A percentile compares a stretch with the other conserved stretches of the same genome.
Evolutionary conservation across 2,329 filamentous ascomycete genomes (phyloP).

Genomic region (Claviceps citrina): DNA sequence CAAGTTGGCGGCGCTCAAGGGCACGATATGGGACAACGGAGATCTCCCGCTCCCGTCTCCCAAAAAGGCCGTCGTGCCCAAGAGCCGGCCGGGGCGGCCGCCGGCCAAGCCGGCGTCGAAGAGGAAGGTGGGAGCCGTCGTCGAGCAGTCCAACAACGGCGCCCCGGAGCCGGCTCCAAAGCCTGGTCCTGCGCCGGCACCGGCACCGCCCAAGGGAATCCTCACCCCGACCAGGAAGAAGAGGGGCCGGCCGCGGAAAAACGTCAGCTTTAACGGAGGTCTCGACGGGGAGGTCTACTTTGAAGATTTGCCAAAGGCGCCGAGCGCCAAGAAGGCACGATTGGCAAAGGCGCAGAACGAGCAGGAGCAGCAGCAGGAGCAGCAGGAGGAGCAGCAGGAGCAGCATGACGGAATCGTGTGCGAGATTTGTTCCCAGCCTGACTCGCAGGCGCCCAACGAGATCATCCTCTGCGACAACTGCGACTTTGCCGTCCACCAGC

Average conservation of each 20-base stretch:
- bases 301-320: constrained; percentile 32
- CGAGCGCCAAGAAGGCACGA: constrained; percentile 14
- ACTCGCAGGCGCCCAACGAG: constrained; percentile 43
- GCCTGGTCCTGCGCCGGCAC: background rate
- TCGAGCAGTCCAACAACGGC: background rate
- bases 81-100: background rate
- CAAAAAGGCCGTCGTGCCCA: constrained; percentile 9
- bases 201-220: constrained; percentile 34
- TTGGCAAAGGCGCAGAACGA: constrained; percentile 14
- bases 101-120: background rate
- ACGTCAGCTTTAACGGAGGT: constrained; percentile 33
- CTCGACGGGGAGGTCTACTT: constrained; percentile 32
- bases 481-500: constrained; percentile 46
- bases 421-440: constrained; percentile 38
- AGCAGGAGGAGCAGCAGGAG: constrained; percentile 15
- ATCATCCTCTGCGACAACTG: constrained; percentile 51
- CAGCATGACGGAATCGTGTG: constrained; percentile 40
- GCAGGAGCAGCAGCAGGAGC: constrained; percentile 15
- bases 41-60: constrained; percentile 8
- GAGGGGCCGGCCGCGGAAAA: constrained; percentile 31
- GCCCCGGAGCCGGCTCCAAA: background rate
- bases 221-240: constrained; percentile 35
- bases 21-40: constrained; percentile 24
- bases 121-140: background rate
- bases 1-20: constrained; percentile 21